These are phyloP conservation scores for Tetradesmus lagerheimii DNA, from an alignment of 139 green algal species.

Conservation along the genomic window DNA sequence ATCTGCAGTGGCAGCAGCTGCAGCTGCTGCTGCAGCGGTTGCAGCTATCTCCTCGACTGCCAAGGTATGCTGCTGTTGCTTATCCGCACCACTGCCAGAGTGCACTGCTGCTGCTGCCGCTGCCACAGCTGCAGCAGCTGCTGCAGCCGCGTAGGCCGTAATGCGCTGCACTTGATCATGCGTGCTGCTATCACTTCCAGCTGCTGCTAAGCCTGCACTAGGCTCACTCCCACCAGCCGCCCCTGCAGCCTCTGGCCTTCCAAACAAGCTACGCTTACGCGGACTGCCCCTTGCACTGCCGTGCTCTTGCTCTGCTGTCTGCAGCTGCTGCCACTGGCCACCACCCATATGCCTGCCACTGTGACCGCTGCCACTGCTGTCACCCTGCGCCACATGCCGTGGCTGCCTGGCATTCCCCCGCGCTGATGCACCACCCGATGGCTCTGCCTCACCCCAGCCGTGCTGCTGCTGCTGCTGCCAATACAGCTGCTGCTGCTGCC, in stretches of 20 bases:
- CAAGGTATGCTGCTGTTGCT: background rate
- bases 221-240: background rate
- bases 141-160: background rate
- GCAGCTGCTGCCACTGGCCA: background rate
- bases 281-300: background rate
- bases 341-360: background rate
- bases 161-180: background rate
- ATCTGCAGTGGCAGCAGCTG: background rate
- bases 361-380: conserved; percentile 12
- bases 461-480: background rate
- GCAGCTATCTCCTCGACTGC: background rate
- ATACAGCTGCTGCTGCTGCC: background rate
- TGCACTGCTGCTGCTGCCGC: background rate
- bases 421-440: background rate
- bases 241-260: background rate
- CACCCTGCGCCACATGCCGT: background rate
- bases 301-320: background rate
- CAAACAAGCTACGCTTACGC: background rate
- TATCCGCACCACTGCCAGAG: background rate
- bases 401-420: background rate
- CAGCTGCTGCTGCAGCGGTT: background rate
- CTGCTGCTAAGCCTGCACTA: background rate
- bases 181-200: background rate
- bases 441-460: background rate
- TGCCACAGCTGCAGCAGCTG: conserved; percentile 1